Evolutionary conservation across 768 basidiomycete species (phyloP).

Genomic region (Tremella fuciformis): DNA sequence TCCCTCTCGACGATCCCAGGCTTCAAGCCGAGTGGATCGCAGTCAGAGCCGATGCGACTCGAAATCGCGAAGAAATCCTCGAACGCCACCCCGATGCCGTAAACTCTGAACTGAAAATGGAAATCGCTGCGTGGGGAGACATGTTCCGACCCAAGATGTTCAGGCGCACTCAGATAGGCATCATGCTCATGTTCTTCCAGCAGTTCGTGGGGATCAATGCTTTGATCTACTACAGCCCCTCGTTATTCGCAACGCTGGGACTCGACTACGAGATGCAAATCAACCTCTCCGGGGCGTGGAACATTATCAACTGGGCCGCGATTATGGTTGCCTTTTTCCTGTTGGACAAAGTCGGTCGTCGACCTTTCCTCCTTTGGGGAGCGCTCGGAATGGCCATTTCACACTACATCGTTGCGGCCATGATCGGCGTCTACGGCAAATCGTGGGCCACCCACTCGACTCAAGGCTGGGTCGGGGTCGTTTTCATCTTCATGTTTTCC

Average conservation of each 20-base stretch:
- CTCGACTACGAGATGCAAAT: slow-evolving; percentile 13
- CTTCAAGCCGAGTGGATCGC: slow-evolving; percentile 29
- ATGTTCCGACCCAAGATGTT: background rate
- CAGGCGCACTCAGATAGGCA: slow-evolving; percentile 9
- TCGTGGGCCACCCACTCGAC: slow-evolving; percentile 6
- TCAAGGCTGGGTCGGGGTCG: slow-evolving; percentile 7
- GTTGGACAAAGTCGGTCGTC: slow-evolving; percentile 20
- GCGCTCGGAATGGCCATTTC: slow-evolving; percentile 54
- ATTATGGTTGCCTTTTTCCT: slow-evolving; percentile 8
- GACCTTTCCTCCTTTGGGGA: slow-evolving; percentile 52
- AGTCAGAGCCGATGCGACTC: slow-evolving; percentile 17
- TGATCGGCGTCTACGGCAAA: slow-evolving; percentile 60
- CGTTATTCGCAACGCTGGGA: slow-evolving; percentile 18
- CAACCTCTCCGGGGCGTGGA: slow-evolving; percentile 16
- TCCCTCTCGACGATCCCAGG: slow-evolving; percentile 11
- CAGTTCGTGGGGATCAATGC: slow-evolving; percentile 29
- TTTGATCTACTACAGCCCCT: slow-evolving; percentile 7
- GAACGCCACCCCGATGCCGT: slow-evolving; percentile 13
- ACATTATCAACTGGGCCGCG: slow-evolving; percentile 22
- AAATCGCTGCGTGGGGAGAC: slow-evolving; percentile 1
- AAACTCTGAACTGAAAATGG: background rate
- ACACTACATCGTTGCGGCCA: slow-evolving; percentile 64
- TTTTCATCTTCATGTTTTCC: slow-evolving; percentile 10
- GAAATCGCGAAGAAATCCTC: slow-evolving; percentile 7
- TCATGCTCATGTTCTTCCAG: slow-evolving; percentile 30